phyloP scores from a whole-genome alignment of 768 basidiomycete genomes.

The Suillus plorans region DNA sequence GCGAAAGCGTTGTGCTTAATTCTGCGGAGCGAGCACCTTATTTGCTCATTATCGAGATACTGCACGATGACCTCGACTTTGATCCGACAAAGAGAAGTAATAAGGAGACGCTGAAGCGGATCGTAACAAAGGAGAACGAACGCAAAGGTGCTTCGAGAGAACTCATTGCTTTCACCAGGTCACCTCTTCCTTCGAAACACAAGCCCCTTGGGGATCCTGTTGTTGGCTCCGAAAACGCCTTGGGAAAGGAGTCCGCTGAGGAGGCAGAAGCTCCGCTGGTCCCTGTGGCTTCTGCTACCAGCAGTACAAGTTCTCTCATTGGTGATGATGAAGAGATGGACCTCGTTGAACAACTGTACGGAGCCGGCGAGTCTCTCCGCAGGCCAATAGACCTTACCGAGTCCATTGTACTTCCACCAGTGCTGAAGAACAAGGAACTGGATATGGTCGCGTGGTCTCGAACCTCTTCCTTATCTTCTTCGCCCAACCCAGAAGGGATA shows the following conservation, averaged over 20 bases:
- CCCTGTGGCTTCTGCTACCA: slow-evolving; percentile 20
- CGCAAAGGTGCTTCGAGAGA: slow-evolving; percentile 58
- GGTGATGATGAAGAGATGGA: slow-evolving; percentile 88
- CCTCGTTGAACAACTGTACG: slow-evolving; percentile 94
- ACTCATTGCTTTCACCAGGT: slow-evolving; percentile 43
- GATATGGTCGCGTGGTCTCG: slow-evolving; percentile 85
- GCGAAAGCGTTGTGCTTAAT: slow-evolving; percentile 96
- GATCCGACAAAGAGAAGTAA: slow-evolving; percentile 82
- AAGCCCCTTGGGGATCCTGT: slow-evolving; percentile 23
- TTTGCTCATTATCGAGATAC: slow-evolving; percentile 87
- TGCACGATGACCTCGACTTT: slow-evolving; percentile 90
- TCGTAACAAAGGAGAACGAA: slow-evolving; percentile 65
- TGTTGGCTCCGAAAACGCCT: slow-evolving; percentile 31
- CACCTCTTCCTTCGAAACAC: slow-evolving; percentile 14
- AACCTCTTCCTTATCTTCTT: slow-evolving; percentile 46
- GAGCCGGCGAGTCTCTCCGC: slow-evolving; percentile 69
- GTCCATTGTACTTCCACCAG: slow-evolving; percentile 76
- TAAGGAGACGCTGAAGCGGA: slow-evolving; percentile 79
- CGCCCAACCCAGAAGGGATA: slow-evolving; percentile 43
- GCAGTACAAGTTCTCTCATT: slow-evolving; percentile 18
- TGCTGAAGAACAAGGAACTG: slow-evolving; percentile 86
- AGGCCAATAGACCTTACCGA: slow-evolving; percentile 80
- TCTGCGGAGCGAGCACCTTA: slow-evolving; percentile 97
- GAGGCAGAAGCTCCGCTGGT: slow-evolving; percentile 18
- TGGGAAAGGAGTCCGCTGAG: slow-evolving; percentile 29